phyloP scores from a whole-genome alignment of 805 yeast genomes.

The Kazachstania viticola region DNA sequence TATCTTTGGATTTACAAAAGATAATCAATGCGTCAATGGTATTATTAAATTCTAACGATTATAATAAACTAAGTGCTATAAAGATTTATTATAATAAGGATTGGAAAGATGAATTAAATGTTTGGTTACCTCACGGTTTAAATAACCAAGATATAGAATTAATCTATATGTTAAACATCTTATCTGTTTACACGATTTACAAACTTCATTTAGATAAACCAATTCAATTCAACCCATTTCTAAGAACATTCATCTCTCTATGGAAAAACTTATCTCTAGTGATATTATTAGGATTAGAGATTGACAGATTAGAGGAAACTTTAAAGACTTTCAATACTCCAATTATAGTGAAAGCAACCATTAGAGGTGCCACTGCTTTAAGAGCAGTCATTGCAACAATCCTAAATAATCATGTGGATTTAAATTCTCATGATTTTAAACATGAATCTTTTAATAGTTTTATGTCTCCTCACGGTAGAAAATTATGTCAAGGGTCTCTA shows the following conservation, averaged over 20 bases:
- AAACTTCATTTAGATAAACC: constrained; percentile 31
- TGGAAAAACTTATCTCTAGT: constrained; percentile 61
- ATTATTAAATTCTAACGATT: constrained; percentile 19
- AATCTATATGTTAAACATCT: constrained; percentile 34
- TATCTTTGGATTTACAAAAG: constrained; percentile 22
- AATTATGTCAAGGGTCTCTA: constrained; percentile 47
- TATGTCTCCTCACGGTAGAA: constrained; percentile 57
- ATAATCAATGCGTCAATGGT: constrained; percentile 14
- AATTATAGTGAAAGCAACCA: constrained; percentile 33
- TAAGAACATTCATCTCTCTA: constrained; percentile 41
- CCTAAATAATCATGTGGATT: constrained; percentile 37
- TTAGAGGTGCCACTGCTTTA: constrained; percentile 54
- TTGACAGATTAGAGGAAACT: constrained; percentile 40
- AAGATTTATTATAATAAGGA: constrained; percentile 4
- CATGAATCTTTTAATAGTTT: constrained; percentile 49
- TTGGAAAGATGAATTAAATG: constrained; percentile 26
- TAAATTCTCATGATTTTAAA: constrained; percentile 41
- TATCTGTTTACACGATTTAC: constrained; percentile 33
- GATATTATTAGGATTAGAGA: constrained; percentile 47
- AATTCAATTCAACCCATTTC: constrained; percentile 45
- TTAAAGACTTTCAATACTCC: constrained; percentile 33
- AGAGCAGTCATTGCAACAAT: constrained; percentile 51
- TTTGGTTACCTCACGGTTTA: constrained; percentile 26
- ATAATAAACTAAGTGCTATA: constrained; percentile 11
- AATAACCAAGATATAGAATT: constrained; percentile 33